Evolutionary conservation across 1,284 basidiomycete species (phyloP).

Genomic region (Ganoderma lucidum): DNA sequence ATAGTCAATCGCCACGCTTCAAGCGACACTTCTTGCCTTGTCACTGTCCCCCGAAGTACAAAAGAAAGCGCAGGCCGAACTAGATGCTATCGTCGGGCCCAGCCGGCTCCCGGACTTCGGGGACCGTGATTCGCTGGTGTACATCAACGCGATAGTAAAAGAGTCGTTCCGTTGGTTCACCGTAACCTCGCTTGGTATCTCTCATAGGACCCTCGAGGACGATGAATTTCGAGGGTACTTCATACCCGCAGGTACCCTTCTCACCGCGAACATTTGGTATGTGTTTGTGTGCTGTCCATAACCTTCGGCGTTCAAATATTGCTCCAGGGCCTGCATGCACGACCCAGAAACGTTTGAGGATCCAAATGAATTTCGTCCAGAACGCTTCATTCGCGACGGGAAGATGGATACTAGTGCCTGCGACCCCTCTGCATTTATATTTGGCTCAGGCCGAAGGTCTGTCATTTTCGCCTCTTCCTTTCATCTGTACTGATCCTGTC

Average conservation of each 20-base stretch:
- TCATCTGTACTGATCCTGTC: neutral
- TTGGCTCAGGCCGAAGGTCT: neutral
- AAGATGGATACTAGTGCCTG: neutral
- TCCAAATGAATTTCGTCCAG: conserved; percentile 32
- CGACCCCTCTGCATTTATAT: conserved; percentile 1
- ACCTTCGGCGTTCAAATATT: no score
- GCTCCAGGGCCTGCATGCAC: conserved; percentile 28
- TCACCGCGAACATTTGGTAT: conserved; percentile 31
- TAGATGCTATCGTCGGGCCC: conserved; percentile 38
- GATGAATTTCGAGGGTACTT: conserved; percentile 33
- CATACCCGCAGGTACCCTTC: conserved; percentile 33
- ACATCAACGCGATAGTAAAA: conserved; percentile 33
- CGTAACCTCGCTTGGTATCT: conserved; percentile 25
- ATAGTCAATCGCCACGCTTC: conserved; percentile 34
- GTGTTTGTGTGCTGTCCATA: conserved; percentile 10
- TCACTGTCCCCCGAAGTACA: conserved; percentile 44
- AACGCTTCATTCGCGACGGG: conserved; percentile 18
- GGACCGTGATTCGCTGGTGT: conserved; percentile 30
- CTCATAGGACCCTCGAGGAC: conserved; percentile 21
- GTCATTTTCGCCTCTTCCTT: neutral
- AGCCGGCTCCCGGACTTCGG: conserved; percentile 34
- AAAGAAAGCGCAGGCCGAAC: conserved; percentile 40
- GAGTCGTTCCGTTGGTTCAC: conserved; percentile 34
- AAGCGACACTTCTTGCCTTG: conserved; percentile 45
- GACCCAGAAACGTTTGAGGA: conserved; percentile 29